A percentile compares a stretch with the other conserved stretches of the same genome.
These are phyloP conservation scores for Patellaria atrata DNA, from an alignment of 495 filamentous ascomycete species.

Conservation along the genomic window DNA sequence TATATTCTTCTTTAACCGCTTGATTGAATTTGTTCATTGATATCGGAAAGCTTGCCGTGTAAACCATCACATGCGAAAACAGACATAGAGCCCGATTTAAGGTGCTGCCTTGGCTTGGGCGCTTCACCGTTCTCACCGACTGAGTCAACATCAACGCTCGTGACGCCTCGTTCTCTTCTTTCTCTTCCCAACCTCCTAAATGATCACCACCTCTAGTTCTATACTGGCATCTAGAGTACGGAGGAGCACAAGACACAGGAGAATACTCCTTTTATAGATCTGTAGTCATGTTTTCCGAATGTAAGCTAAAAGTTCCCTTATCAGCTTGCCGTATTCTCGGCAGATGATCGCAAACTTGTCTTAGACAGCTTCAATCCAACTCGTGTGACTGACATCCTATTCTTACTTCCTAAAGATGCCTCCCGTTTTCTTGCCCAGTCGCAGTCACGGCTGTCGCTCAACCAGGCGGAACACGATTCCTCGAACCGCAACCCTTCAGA, in stretches of 20 bases:
- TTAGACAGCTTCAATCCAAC: conserved; percentile 12
- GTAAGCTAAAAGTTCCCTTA: conserved; percentile 39
- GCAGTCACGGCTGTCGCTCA: conserved; percentile 67
- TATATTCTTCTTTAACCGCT: no score
- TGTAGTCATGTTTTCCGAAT: conserved; percentile 87
- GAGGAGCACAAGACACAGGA: background rate
- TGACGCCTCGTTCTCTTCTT: no score
- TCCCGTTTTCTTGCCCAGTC: conserved; percentile 96
- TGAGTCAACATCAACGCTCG: no score
- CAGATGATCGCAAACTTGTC: conserved; percentile 12
- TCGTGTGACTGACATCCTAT: conserved; percentile 22
- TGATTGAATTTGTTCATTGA: no score
- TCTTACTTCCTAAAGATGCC: conserved; percentile 60
- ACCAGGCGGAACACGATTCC: conserved; percentile 37
- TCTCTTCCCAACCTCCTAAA: no score
- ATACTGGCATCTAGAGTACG: conserved; percentile 6
- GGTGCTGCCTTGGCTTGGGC: no score
- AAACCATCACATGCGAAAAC: no score
- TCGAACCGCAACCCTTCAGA: conserved; percentile 37
- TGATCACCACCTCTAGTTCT: conserved; percentile 10
- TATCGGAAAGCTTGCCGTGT: no score
- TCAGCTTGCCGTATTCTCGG: conserved; percentile 15
- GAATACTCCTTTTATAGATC: no score
- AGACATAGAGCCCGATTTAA: no score
- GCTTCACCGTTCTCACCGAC: no score